These are phyloP conservation scores for Ascochyta koolunga DNA, from an alignment of 2,329 filamentous ascomycete species.

Conservation along the genomic window DNA sequence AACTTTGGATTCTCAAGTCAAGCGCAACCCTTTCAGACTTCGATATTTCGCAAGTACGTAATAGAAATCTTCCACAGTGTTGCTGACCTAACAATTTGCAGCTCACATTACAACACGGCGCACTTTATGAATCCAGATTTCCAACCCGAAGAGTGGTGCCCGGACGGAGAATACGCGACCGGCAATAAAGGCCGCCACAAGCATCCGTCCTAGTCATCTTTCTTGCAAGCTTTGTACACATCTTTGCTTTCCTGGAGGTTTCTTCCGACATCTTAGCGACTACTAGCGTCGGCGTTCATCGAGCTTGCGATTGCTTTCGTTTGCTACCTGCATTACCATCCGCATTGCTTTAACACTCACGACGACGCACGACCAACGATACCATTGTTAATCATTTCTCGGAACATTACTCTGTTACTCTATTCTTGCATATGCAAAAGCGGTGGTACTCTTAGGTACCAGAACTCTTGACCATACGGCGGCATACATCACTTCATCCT, in stretches of 20 bases:
- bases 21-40: constrained; percentile 54
- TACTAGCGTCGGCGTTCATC: constrained; percentile 47
- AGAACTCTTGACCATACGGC: constrained; percentile 23
- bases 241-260: constrained; percentile 34
- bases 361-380: constrained; percentile 43
- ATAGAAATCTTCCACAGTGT: background rate
- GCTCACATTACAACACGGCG: constrained; percentile 59
- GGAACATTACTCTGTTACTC: constrained; percentile 32
- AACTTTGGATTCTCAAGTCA: constrained; percentile 48
- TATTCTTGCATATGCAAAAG: constrained; percentile 39
- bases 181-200: constrained; percentile 47
- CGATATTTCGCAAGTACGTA: constrained; percentile 57
- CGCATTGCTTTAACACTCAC: constrained; percentile 37
- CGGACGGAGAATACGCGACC: constrained; percentile 54
- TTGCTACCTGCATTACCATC: constrained; percentile 39
- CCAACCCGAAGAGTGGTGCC: constrained; percentile 59
- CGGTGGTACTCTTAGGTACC: constrained; percentile 25
- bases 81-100: constrained; percentile 31
- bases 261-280: constrained; percentile 44
- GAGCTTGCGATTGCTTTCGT: constrained; percentile 37
- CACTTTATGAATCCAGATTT: constrained; percentile 61
- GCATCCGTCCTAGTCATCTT: constrained; percentile 37
- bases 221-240: constrained; percentile 20
- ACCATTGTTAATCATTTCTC: constrained; percentile 45
- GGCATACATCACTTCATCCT: constrained; percentile 24